These are phyloP conservation scores for Musa itinerans DNA, from an alignment of 176 grass and related monocot species.

Conservation along the genomic window DNA sequence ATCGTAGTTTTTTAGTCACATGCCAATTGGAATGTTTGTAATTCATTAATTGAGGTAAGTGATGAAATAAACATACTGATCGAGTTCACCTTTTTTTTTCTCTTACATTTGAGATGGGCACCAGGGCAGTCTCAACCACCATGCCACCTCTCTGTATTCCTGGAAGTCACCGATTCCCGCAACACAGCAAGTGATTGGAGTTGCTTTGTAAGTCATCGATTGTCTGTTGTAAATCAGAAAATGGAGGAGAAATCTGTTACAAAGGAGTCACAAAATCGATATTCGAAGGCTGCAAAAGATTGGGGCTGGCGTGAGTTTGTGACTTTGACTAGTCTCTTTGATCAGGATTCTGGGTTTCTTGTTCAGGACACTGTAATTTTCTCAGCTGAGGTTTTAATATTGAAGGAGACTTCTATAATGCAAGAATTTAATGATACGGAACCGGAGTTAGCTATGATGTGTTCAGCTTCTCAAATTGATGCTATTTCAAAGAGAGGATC, in stretches of 20 bases:
- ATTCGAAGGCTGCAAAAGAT: constrained; percentile 93
- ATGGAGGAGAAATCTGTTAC: constrained; percentile 68
- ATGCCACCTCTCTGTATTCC: constrained; percentile 84
- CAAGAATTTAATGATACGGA: constrained; percentile 50
- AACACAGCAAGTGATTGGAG: constrained; percentile 74
- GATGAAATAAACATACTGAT: constrained; percentile 1
- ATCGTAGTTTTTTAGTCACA: background rate
- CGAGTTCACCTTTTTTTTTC: constrained; percentile 6
- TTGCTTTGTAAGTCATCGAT: constrained; percentile 89
- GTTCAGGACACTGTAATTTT: constrained; percentile 78
- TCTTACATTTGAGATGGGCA: constrained; percentile 18
- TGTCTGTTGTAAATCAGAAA: constrained; percentile 93
- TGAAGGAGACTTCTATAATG: constrained; percentile 76
- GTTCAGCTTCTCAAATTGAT: constrained; percentile 49
- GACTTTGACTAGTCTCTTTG: constrained; percentile 86
- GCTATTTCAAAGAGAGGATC: constrained; percentile 37
- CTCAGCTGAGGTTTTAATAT: constrained; percentile 80
- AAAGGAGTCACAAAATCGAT: constrained; percentile 98
- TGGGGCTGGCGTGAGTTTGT: constrained; percentile 99
- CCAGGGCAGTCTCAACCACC: constrained; percentile 98
- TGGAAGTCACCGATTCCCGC: constrained; percentile 88
- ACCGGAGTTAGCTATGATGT: constrained; percentile 38
- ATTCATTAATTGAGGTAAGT: background rate
- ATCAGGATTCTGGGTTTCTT: constrained; percentile 90
- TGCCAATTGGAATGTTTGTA: background rate